These are phyloP conservation scores for Pelargonium citronellum DNA, from an alignment of 441 rosid genomes.

Conservation along the genomic window DNA sequence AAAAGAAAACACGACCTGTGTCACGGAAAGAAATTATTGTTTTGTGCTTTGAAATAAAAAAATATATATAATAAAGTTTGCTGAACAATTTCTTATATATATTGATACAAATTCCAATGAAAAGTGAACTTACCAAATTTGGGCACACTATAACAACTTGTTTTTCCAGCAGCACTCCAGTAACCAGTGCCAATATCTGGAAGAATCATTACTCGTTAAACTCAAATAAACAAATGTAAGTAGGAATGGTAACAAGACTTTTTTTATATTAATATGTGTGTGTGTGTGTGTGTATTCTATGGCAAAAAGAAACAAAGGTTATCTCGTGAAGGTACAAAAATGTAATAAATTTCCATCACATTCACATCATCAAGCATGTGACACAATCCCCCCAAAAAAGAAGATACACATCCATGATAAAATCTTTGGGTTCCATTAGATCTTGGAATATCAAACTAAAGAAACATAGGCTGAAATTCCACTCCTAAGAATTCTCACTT, in stretches of 20 bases:
- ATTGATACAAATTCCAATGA: background rate
- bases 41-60: background rate
- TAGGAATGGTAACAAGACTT: background rate
- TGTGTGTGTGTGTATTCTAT: background rate
- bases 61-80: too few species aligned
- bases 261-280: too few species aligned
- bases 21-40: background rate
- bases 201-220: slow-evolving; percentile 24
- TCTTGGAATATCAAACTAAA: too few species aligned
- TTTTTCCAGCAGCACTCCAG: slow-evolving; percentile 84
- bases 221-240: slow-evolving; percentile 7
- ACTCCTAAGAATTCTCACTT: too few species aligned
- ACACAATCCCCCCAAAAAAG: background rate
- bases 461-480: too few species aligned
- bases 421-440: too few species aligned
- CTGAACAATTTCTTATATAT: too few species aligned
- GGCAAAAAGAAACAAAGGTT: background rate
- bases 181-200: slow-evolving; percentile 70
- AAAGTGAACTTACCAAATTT: slow-evolving; percentile 60
- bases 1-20: too few species aligned
- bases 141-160: slow-evolving; percentile 74
- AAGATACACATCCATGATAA: background rate
- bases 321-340: background rate
- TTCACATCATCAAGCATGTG: slow-evolving; percentile 1
- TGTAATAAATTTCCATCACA: background rate